Conservation (phyloP, 208 protist genomes). For the Leishmania arabica region DNA sequence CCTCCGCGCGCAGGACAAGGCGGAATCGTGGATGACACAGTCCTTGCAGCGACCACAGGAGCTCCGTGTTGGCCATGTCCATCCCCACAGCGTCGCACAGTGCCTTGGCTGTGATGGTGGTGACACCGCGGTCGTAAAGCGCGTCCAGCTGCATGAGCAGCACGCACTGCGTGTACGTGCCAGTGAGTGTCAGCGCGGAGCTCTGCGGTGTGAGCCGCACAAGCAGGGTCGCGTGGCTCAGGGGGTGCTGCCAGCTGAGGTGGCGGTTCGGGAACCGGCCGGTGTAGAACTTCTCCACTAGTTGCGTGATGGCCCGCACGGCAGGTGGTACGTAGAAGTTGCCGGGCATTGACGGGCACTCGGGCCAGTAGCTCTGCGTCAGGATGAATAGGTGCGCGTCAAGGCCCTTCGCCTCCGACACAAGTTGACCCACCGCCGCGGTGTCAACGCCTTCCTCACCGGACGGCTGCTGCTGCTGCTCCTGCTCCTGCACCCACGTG, state of each 20-base stretch:
- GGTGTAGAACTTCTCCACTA: constrained; percentile 88
- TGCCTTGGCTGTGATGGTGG: constrained; percentile 50
- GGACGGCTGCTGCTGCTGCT: background rate
- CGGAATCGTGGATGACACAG: constrained; percentile 50
- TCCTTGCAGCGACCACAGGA: constrained; percentile 50
- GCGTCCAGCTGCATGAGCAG: constrained; percentile 92
- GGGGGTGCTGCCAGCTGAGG: constrained; percentile 90
- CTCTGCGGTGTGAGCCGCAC: constrained; percentile 34
- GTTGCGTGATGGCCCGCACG: constrained; percentile 47
- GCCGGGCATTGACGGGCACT: constrained; percentile 38
- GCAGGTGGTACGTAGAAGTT: constrained; percentile 43
- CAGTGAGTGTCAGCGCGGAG: constrained; percentile 65
- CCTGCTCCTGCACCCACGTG: constrained; percentile 30
- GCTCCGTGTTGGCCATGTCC: constrained; percentile 56
- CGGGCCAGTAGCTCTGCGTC: constrained; percentile 92
- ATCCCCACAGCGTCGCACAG: constrained; percentile 59
- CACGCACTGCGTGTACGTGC: constrained; percentile 92
- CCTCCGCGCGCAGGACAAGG: constrained; percentile 40
- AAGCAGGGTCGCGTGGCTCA: constrained; percentile 75
- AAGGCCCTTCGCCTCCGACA: constrained; percentile 45
- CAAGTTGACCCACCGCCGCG: constrained; percentile 1
- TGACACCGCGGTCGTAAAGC: constrained; percentile 35
- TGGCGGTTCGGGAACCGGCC: constrained; percentile 67
- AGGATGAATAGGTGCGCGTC: constrained; percentile 79
- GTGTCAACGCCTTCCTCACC: constrained; percentile 3